These are phyloP conservation scores for Aureobasidium sp. DNA, from an alignment of 2,329 filamentous ascomycete genomes.

Conservation along the genomic window DNA sequence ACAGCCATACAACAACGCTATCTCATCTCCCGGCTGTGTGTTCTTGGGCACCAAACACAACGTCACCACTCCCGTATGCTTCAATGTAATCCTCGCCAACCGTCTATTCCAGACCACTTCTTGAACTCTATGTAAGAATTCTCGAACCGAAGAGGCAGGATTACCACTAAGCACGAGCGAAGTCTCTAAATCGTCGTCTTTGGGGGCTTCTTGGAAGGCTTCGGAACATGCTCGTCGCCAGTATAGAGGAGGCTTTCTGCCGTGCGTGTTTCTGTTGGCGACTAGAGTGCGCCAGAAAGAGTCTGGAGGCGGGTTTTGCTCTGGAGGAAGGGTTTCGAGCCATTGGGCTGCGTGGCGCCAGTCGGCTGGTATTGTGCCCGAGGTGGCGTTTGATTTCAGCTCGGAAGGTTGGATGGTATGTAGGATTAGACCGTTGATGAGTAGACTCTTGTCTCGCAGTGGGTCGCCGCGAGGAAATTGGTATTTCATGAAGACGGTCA, in stretches of 20 bases:
- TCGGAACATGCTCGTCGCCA: slow-evolving; percentile 7
- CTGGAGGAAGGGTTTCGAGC: neutral
- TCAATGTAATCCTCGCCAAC: neutral
- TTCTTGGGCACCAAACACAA: slow-evolving; percentile 3
- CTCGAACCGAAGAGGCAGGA: slow-evolving; percentile 1
- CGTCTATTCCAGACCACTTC: slow-evolving; percentile 6
- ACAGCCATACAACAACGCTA: slow-evolving; percentile 11
- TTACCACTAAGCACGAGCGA: neutral
- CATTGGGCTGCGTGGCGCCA: neutral
- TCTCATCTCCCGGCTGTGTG: neutral
- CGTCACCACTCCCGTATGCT: neutral
- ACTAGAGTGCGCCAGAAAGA: slow-evolving; percentile 16
- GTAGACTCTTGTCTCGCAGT: neutral
- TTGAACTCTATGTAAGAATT: slow-evolving; percentile 8
- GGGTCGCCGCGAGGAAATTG: neutral
- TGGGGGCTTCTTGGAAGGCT: slow-evolving; percentile 10
- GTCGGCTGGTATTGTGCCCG: neutral
- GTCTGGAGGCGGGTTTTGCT: slow-evolving; percentile 7
- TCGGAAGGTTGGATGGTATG: neutral
- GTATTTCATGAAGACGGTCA: neutral
- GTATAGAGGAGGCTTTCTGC: neutral
- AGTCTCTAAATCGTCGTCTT: slow-evolving; percentile 7
- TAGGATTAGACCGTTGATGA: neutral
- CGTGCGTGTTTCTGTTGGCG: slow-evolving; percentile 6
- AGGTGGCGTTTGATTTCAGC: neutral